Base-by-base conservation (phyloP, 371 early-diverging fungal species). In the Lichtheimia corymbifera region DNA sequence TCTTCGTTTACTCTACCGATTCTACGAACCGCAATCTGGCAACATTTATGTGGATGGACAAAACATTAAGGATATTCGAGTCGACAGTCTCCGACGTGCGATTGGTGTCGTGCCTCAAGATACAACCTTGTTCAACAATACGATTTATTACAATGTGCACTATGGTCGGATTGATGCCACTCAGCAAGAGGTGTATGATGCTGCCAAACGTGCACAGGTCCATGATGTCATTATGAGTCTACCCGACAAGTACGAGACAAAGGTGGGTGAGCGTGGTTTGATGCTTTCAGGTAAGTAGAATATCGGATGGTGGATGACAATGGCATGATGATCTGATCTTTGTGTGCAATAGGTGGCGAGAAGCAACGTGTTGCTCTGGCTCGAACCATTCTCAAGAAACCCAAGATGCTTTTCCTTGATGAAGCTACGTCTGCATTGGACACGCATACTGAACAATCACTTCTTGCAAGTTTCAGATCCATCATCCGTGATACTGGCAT, bases 281-380 rank as follows among this genome's bases (percentile, higher is more conserved):
- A 90, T 91, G 89, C 75, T 97, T 5, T 91, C 92, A 22, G 94
- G 90, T 67, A 71, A 15, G 42, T 11, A 4, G n/a, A n/a, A 9
- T 11, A 25, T 57, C 1, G 22, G 22, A 22, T 22, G 1, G 18
- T 41, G 41, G 22, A 15, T 20, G 11, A 25, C 25, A 6, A n/a
- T 15, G 53, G 4, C 22, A 24, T 57, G 57, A 42, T 18, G 9
- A 17, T 14, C 17, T 41, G n/a, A 25, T 54, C 40, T 2, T 17
- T 22, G 56, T 4, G n/a, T 56, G 25, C 6, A 3, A 44, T 85
- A 49, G 91, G 91, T 25, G 99, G 99, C 18, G 98, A 99, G 75
- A 95, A 95, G 72, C 99, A 99, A 78, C 90, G 94, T 63, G 86
- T 96, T 25, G 86, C 91, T 14, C 88, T 95, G 70, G 96, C 96